Conservation (phyloP, 305 asterid species). For the Fraxinus baroniana region DNA sequence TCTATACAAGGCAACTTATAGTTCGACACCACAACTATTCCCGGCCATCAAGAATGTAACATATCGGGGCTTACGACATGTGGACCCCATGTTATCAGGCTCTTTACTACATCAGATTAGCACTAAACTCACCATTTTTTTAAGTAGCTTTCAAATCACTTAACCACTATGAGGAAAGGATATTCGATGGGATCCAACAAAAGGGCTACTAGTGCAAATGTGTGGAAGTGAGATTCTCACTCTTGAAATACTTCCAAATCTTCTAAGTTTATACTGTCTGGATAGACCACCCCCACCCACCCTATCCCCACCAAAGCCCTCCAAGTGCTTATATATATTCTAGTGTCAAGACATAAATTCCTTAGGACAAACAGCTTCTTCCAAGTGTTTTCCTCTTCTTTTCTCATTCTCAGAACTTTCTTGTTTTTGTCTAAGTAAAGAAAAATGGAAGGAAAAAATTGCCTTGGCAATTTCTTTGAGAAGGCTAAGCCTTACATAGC, state of each 20-base stretch:
- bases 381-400: conserved; percentile 30
- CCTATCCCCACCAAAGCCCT: background rate
- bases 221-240: conserved; percentile 22
- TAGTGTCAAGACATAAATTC: conserved; percentile 12
- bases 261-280: background rate
- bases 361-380: conserved; percentile 38
- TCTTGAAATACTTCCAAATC: background rate
- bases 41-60: conserved; percentile 14
- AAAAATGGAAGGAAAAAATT: conserved; percentile 45
- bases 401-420: background rate
- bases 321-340: conserved; percentile 36
- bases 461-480: conserved; percentile 30
- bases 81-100: conserved; percentile 24
- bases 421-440: background rate
- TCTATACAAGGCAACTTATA: background rate
- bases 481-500: conserved; percentile 57
- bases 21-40: background rate
- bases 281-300: background rate
- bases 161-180: conserved; percentile 20
- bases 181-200: conserved; percentile 28
- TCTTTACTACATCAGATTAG: conserved; percentile 46
- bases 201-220: background rate
- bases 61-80: conserved; percentile 25
- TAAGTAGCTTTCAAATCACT: conserved; percentile 36
- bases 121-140: conserved; percentile 46